Conservation (phyloP, 352 stramenopile species). For the Pythium pectinolyticum region DNA sequence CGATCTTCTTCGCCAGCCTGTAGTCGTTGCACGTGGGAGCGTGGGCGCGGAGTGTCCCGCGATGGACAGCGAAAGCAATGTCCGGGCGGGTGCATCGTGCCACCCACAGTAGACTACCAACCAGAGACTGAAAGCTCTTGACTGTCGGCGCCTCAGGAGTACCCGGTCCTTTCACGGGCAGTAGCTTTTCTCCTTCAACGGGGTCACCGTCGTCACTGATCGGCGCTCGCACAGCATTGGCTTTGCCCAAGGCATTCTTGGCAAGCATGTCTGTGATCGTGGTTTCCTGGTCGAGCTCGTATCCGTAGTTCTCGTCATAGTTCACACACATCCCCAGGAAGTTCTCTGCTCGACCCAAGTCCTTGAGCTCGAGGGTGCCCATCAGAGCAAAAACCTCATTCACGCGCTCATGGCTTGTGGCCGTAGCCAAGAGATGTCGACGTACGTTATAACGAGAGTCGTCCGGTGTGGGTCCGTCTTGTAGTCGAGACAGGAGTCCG, state of each 20-base stretch:
- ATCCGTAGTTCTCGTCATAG: conserved; percentile 10
- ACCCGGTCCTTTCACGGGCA: not conserved
- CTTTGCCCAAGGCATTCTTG: conserved; percentile 13
- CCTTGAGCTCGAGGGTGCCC: conserved; percentile 33
- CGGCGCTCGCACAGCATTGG: conserved; percentile 16
- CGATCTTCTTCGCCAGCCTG: conserved; percentile 25
- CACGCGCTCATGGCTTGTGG: no score
- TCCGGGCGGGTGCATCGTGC: conserved; percentile 13
- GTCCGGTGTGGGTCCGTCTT: no score
- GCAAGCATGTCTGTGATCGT: conserved; percentile 24
- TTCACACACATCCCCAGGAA: conserved; percentile 31
- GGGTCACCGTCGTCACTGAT: conserved; percentile 2
- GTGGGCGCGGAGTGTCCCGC: conserved; percentile 23
- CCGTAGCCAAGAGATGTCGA: no score
- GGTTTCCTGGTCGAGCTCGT: conserved; percentile 26
- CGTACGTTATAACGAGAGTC: no score
- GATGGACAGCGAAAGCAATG: conserved; percentile 32
- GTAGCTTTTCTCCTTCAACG: not conserved
- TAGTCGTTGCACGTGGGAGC: conserved; percentile 16
- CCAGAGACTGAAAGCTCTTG: conserved; percentile 32
- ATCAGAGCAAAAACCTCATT: no score
- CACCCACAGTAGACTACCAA: conserved; percentile 37
- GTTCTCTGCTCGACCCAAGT: conserved; percentile 22
- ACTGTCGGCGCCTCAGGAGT: conserved; percentile 11
- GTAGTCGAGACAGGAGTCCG: no score